Conservation (phyloP, 148 eudicot genomes). For the Fagopyrum esculentum region DNA sequence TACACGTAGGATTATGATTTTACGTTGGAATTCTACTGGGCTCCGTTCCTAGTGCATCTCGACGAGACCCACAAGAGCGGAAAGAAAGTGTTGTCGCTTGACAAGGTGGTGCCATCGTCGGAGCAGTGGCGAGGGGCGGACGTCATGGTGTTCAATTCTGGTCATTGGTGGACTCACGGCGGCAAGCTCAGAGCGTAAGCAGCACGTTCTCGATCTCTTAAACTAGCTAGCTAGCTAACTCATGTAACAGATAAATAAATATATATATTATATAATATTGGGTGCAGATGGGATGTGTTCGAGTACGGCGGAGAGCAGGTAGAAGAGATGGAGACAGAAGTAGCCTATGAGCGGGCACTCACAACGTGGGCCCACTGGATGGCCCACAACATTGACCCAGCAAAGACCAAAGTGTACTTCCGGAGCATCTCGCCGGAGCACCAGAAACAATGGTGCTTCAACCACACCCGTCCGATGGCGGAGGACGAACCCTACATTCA, state of each 20-base stretch:
- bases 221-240: too few species aligned
- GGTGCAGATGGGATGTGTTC: conserved; percentile 45
- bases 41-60: conserved; percentile 39
- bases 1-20: conserved; percentile 39
- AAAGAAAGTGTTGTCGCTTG: conserved; percentile 31
- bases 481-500: conserved; percentile 29
- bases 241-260: neutral
- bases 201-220: too few species aligned
- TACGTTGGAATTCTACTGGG: conserved; percentile 49
- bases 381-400: conserved; percentile 24
- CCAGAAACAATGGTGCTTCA: conserved; percentile 40
- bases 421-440: conserved; percentile 51
- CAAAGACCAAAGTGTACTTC: conserved; percentile 35
- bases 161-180: conserved; percentile 52
- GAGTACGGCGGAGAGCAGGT: conserved; percentile 22
- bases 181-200: conserved; percentile 36
- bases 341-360: conserved; percentile 32
- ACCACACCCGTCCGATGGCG: conserved; percentile 29
- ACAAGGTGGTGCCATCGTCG: conserved; percentile 20
- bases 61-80: conserved; percentile 27
- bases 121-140: conserved; percentile 47
- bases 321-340: conserved; percentile 29
- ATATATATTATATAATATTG: neutral
- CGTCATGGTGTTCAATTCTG: conserved; percentile 51
- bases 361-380: conserved; percentile 48